Conservation (phyloP, 768 basidiomycete genomes). For the Trametes elegans region DNA sequence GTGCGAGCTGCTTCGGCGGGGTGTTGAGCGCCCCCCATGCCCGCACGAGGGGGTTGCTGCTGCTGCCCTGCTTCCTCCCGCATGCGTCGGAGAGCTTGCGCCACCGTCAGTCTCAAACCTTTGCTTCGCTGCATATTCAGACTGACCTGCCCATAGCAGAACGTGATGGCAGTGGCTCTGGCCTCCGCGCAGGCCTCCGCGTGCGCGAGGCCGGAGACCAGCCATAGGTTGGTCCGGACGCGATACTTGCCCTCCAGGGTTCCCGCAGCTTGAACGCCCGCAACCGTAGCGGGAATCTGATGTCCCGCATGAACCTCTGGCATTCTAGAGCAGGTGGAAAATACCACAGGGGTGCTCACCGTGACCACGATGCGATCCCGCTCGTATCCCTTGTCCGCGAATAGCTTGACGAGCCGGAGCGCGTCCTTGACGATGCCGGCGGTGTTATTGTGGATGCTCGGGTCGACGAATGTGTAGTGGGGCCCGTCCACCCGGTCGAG, state of each 20-base stretch:
- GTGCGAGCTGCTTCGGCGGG: slow-evolving; percentile 38
- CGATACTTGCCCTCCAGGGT: slow-evolving; percentile 36
- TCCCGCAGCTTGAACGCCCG: slow-evolving; percentile 48
- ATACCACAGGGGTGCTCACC: slow-evolving; percentile 33
- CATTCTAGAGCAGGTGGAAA: not conserved
- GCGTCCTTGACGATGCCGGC: slow-evolving; percentile 43
- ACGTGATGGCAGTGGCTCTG: slow-evolving; percentile 45
- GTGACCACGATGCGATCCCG: slow-evolving; percentile 46
- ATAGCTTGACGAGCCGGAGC: slow-evolving; percentile 38
- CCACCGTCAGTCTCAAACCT: slow-evolving; percentile 6
- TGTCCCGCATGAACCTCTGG: not conserved
- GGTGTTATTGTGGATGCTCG: slow-evolving; percentile 39
- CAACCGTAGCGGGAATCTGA: slow-evolving; percentile 58
- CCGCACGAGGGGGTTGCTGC: slow-evolving; percentile 4
- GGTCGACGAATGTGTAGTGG: slow-evolving; percentile 52
- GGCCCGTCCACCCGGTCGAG: slow-evolving; percentile 45
- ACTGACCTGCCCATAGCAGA: slow-evolving; percentile 50
- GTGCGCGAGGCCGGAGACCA: slow-evolving; percentile 55
- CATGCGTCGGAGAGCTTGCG: slow-evolving; percentile 10
- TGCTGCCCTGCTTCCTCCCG: not conserved
- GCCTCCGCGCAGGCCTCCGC: slow-evolving; percentile 55
- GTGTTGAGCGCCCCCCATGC: slow-evolving; percentile 20
- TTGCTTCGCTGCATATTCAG: not conserved
- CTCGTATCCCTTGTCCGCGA: slow-evolving; percentile 39
- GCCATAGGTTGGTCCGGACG: slow-evolving; percentile 50